A percentile compares a stretch with the other conserved stretches of the same genome.
Conservation (phyloP, 371 early-diverging fungal genomes). For the Fennellomyces sp. region DNA sequence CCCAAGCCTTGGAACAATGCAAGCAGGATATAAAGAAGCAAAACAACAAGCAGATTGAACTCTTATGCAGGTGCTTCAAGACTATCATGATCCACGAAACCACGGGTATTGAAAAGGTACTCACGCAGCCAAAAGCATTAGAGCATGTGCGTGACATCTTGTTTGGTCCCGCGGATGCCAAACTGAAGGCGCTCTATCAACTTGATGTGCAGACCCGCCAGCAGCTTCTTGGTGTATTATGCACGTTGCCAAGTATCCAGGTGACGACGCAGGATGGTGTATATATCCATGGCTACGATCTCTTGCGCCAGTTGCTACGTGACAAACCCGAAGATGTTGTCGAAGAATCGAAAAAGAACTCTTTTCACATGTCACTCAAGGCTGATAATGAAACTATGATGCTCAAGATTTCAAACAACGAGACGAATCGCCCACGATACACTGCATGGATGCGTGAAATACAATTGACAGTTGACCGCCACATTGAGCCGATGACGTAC, state of each 20-base stretch:
- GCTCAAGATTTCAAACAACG: slow-evolving; percentile 37
- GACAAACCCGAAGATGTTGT: slow-evolving; percentile 32
- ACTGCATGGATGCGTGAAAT: slow-evolving; percentile 58
- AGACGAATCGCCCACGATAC: slow-evolving; percentile 37
- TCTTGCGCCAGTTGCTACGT: slow-evolving; percentile 39
- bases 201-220: slow-evolving; percentile 42
- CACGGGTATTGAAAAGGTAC: slow-evolving; percentile 37
- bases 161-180: slow-evolving; percentile 42
- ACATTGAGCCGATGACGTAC: slow-evolving; percentile 54
- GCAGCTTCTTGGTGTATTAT: slow-evolving; percentile 36
- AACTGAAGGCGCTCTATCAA: slow-evolving; percentile 42
- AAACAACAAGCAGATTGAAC: slow-evolving; percentile 43
- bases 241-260: slow-evolving; percentile 49
- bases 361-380: slow-evolving; percentile 47
- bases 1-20: slow-evolving; percentile 41
- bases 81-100: slow-evolving; percentile 53
- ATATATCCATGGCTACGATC: slow-evolving; percentile 54
- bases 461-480: slow-evolving; percentile 42
- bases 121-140: slow-evolving; percentile 36
- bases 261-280: slow-evolving; percentile 20
- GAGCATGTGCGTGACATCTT: slow-evolving; percentile 50
- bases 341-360: slow-evolving; percentile 13
- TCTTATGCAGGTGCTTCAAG: slow-evolving; percentile 48
- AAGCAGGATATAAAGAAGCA: slow-evolving; percentile 43
- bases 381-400: slow-evolving; percentile 44